Evolutionary conservation across 192 early-diverging fungal genomes (phyloP), one percentile per base, ranked within the genome.

Genomic region (Backusella luteola): DNA sequence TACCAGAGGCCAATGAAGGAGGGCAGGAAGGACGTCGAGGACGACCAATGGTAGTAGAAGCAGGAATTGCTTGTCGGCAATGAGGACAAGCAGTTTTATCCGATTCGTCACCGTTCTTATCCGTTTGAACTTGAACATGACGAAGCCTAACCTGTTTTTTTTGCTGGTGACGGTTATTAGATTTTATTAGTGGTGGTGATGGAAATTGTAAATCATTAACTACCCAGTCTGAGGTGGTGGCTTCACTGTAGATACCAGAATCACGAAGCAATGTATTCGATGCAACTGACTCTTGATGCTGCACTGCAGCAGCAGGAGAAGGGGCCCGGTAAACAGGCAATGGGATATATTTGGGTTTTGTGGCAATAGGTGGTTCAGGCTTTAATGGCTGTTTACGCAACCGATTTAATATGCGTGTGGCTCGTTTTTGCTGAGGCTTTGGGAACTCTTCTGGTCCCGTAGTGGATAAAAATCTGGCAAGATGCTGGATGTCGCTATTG

Each of bases 101-200:
- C 15, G 42, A 14, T 38, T 42, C 19, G 2, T 15, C 42, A 1
- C 19, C n/a, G 3, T 63, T 14, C 5, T 14, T 46, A 4, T 75
- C 74, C 5, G 75, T 76, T 35, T 76, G 75, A 39, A 76, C 66
- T 72, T 79, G 78, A 7, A 70, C 74, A 71, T 79, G 78, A 29
- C 73, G 52, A 36, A 73, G 39, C 6, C 76, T 56, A 15, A 75
- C 53, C 4, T 68, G 56, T 34, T 74, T 74, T 69, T 73, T 66
- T 7, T 75, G 68, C 12, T 63, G 56, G 0, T 32, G 32, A 4
- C 56, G 56, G 15, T 63, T 63, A 4, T 63, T 63, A 11, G 21
- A 63, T 63, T 63, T 63, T 29, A 63, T 9, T 63, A 63, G 56
- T 71, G 36, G 46, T 39, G 67, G 70, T 34, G 46, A 34, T 15